Percentiles rank a stretch among this genome's conserved stretches.
phyloP scores from a whole-genome alignment of 1,139 yeast species.

The Yamadazyma songkhlaensis region DNA sequence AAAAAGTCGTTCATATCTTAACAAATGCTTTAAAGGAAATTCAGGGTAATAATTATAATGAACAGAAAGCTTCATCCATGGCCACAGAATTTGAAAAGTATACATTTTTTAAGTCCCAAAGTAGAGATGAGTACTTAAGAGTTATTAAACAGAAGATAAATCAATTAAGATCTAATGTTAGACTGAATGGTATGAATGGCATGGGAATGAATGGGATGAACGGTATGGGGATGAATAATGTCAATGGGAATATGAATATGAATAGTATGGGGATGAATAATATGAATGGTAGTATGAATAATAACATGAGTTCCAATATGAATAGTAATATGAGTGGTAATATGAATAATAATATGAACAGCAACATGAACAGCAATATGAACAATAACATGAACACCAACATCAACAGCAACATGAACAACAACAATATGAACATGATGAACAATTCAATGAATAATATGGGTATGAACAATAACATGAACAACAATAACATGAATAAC shows the following conservation, averaged over 20 bases:
- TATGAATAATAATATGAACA: conserved; percentile 1
- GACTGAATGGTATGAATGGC: conserved; percentile 4
- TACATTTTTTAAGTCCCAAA: conserved; percentile 37
- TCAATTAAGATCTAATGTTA: conserved; percentile 29
- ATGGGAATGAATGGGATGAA: neutral
- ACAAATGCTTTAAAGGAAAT: conserved; percentile 40
- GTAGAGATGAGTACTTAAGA: conserved; percentile 41
- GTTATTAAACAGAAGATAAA: conserved; percentile 39
- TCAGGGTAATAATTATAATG: conserved; percentile 34
- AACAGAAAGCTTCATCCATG: conserved; percentile 38
- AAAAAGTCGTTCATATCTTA: conserved; percentile 40
- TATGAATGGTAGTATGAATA: conserved; percentile 3
- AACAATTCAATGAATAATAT: neutral
- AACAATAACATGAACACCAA: conserved; percentile 4
- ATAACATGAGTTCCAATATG: neutral
- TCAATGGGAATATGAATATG: neutral
- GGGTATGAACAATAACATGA: conserved; percentile 1
- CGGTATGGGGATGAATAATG: neutral
- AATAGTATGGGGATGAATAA: conserved; percentile 4
- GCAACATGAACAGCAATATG: conserved; percentile 5
- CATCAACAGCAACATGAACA: neutral
- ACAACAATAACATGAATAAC: conserved; percentile 2
- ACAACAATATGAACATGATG: conserved; percentile 1
- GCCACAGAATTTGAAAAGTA: conserved; percentile 47
- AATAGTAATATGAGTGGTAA: conserved; percentile 1